Base-by-base conservation (phyloP, 192 early-diverging fungal genomes). In the Entomortierella beljakovae region DNA sequence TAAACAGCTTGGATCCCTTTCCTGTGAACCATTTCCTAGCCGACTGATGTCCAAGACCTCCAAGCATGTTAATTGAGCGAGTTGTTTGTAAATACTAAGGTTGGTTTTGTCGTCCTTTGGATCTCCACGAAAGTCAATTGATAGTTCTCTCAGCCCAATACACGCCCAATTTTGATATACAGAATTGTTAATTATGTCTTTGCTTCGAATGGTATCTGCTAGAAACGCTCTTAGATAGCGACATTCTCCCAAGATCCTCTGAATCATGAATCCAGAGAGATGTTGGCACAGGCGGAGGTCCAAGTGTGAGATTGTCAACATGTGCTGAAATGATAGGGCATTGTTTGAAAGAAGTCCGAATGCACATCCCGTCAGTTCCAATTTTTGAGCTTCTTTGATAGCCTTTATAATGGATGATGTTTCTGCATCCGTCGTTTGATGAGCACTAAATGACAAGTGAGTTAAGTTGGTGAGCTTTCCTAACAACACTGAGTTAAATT, bases 341-440 rank as follows among this genome's bases (percentile, higher is more conserved):
- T 76, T 76, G 59, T 58, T 68, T 28, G 72, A 52, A 64, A 76
- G 56, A 31, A 76, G 40, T 13, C 72, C 72, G 57, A 76, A 76
- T 15, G 33, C n/a, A 8, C 52, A 43, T 22, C 55, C 52, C 1
- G 72, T 46, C 2, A 76, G 20, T 42, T 76, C 65, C 64, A 76
- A 58, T 13, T 61, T 76, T 20, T 63, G 34, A 1, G 67, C 26
- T n/a, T n/a, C 25, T 1, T 42, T 51, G 2, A 68, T 18, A 1
- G 64, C 52, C 28, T 76, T 76, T 38, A 68, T 66, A 16, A 76
- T 48, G 11, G 28, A 35, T 0, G 57, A 50, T 2, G 49, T 42
- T 10, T 57, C 64, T 37, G 49, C n/a, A 26, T 76, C 72, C 10
- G 59, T 62, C 33, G 63, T 35, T 1, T 42, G 25, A 0, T 38